Conservation (phyloP, 345 rosid species). For the Citrus trifoliata region DNA sequence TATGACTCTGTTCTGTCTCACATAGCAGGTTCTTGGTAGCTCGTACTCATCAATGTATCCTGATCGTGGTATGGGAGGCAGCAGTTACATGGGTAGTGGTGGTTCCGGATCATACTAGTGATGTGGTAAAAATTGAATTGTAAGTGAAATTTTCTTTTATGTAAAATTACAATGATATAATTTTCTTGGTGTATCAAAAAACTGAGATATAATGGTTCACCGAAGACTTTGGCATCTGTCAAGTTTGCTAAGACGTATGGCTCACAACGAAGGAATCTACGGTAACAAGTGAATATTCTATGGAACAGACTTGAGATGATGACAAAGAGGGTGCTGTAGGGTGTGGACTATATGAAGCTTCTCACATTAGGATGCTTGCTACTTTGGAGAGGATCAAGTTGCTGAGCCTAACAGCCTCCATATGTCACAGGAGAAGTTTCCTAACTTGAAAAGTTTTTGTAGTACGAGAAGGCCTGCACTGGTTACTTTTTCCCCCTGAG, state of each 20-base stretch:
- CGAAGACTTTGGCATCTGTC: slow-evolving; percentile 27
- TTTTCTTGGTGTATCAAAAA: slow-evolving; percentile 2
- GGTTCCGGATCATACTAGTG: slow-evolving; percentile 90
- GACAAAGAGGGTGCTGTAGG: slow-evolving; percentile 54
- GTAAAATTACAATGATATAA: slow-evolving; percentile 6
- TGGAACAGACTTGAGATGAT: slow-evolving; percentile 63
- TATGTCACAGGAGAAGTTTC: slow-evolving; percentile 15
- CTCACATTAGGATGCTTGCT: slow-evolving; percentile 27
- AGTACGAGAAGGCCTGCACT: slow-evolving; percentile 23
- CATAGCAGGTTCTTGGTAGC: slow-evolving; percentile 77
- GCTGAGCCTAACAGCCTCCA: slow-evolving; percentile 31
- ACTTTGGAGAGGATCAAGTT: slow-evolving; percentile 31
- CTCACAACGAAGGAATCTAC: slow-evolving; percentile 24
- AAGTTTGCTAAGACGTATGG: slow-evolving; percentile 30
- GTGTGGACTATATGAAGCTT: slow-evolving; percentile 48
- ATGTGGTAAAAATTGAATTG: slow-evolving; percentile 36
- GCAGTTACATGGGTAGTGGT: slow-evolving; percentile 71
- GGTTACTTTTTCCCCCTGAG: slow-evolving; percentile 37
- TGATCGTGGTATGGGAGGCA: slow-evolving; percentile 75
- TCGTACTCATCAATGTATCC: slow-evolving; percentile 83
- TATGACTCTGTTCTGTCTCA: background rate
- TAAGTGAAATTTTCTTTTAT: slow-evolving; percentile 11
- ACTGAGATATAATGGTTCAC: slow-evolving; percentile 27
- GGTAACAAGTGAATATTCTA: slow-evolving; percentile 54
- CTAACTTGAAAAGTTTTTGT: slow-evolving; percentile 14